phyloP scores from a whole-genome alignment of 208 protist genomes.

The Naegleria fowleri region DNA sequence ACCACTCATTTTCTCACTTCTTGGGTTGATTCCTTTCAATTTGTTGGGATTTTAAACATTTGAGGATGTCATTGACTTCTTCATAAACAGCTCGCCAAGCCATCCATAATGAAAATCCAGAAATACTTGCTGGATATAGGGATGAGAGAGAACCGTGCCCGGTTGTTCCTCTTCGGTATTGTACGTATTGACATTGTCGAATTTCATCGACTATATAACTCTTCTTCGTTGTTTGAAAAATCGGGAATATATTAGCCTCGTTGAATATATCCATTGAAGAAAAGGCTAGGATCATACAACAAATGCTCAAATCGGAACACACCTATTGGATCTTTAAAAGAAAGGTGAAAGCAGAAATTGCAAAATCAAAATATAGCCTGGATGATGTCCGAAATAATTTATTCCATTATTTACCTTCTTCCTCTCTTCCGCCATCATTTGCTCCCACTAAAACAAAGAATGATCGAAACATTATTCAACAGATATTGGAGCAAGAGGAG shows the following conservation, averaged over 20 bases:
- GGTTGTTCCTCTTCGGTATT: background rate
- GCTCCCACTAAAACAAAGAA: background rate
- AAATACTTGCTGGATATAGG: background rate
- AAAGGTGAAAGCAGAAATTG: background rate
- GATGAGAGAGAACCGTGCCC: background rate
- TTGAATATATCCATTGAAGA: background rate
- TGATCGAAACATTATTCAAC: background rate
- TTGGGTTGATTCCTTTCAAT: no score
- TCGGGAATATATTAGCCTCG: background rate
- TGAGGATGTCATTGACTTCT: no score
- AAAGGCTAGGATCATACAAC: background rate
- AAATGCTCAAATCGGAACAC: background rate
- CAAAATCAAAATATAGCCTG: background rate
- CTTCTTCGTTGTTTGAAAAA: no score
- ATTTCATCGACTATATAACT: no score
- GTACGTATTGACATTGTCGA: background rate
- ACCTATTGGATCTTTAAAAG: background rate
- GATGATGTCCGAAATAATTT: background rate
- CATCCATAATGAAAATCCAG: no score
- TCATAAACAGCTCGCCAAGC: no score
- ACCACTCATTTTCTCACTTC: no score
- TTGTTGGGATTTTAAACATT: no score
- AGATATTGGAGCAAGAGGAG: background rate
- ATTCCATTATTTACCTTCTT: background rate
- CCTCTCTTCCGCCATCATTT: background rate